Conservation (phyloP, 768 basidiomycete genomes). For the Mycena leptocephala region DNA sequence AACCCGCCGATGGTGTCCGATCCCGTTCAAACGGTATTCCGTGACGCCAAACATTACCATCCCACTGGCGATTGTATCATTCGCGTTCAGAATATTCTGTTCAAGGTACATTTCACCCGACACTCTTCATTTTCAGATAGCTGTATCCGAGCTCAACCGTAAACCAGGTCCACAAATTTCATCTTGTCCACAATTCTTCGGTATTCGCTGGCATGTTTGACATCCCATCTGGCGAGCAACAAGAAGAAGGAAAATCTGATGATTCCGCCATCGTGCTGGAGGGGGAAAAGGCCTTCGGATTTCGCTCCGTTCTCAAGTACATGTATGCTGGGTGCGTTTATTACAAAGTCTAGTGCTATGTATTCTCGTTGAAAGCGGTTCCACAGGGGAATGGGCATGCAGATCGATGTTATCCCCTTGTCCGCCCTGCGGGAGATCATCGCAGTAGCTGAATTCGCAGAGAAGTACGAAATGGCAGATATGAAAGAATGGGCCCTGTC, state of each 20-base stretch:
- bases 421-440: neutral
- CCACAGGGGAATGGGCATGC: neutral
- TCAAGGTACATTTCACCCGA: neutral
- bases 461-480: slow-evolving; percentile 4
- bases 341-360: neutral
- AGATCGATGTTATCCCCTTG: neutral
- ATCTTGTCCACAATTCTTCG: slow-evolving; percentile 6
- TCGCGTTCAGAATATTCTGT: slow-evolving; percentile 1
- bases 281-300: neutral
- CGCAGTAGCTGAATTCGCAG: neutral
- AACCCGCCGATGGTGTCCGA: neutral
- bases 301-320: slow-evolving; percentile 11
- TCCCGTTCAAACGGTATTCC: neutral
- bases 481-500: slow-evolving; percentile 1
- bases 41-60: slow-evolving; percentile 1
- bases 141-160: neutral
- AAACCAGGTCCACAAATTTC: slow-evolving; percentile 1
- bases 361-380: neutral
- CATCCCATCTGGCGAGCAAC: neutral
- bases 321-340: slow-evolving; percentile 7
- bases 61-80: slow-evolving; percentile 2
- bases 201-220: slow-evolving; percentile 9
- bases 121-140: neutral
- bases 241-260: neutral
- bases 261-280: slow-evolving; percentile 11